Conservation (phyloP, 2,329 filamentous ascomycete genomes). For the Sordariomycetes sp. region DNA sequence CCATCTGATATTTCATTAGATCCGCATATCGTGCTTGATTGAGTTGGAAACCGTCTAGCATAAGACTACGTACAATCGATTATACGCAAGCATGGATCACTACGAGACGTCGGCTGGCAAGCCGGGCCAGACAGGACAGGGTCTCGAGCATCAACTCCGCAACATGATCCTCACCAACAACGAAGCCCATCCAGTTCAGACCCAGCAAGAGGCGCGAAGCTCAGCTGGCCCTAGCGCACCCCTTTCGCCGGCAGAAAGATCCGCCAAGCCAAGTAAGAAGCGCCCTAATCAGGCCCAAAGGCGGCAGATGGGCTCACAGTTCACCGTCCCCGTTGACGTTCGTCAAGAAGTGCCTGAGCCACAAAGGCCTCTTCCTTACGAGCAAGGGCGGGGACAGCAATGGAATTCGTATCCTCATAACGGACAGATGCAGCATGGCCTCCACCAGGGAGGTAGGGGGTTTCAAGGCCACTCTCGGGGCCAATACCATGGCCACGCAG, state of each 20-base stretch:
- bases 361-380: not conserved
- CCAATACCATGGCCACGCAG: slow-evolving; percentile 8
- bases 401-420: slow-evolving; percentile 2
- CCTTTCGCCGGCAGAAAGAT: slow-evolving; percentile 7
- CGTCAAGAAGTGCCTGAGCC: slow-evolving; percentile 17
- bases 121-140: not conserved
- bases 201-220: not conserved
- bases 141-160: slow-evolving; percentile 2
- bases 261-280: slow-evolving; percentile 31
- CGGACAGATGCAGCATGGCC: not conserved
- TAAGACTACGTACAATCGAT: too few relatives aligned
- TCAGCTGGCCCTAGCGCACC: not conserved
- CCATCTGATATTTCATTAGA: too few relatives aligned
- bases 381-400: slow-evolving; percentile 7
- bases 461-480: too few relatives aligned
- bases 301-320: slow-evolving; percentile 51
- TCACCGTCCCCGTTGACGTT: slow-evolving; percentile 46
- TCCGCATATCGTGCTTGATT: too few relatives aligned
- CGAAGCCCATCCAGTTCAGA: not conserved
- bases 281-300: slow-evolving; percentile 55
- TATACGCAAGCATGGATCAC: too few relatives aligned
- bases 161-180: not conserved
- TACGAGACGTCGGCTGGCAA: too few relatives aligned
- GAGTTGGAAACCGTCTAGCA: too few relatives aligned
- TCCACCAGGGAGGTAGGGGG: not conserved